Conservation (phyloP, 805 yeast genomes). For the Tetrapisispora fleetii region DNA sequence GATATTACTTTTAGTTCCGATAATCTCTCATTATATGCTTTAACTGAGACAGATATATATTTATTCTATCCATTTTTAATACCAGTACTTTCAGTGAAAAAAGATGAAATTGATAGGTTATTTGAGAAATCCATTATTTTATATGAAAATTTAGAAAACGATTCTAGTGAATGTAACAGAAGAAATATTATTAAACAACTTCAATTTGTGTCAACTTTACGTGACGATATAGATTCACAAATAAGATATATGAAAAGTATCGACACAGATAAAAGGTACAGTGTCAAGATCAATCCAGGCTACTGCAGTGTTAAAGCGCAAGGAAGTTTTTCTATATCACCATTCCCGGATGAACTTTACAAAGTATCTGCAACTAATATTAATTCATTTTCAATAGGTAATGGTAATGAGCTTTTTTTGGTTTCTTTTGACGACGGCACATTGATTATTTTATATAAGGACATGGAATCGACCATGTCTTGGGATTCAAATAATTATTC, state of each 20-base stretch:
- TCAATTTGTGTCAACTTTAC: slow-evolving; percentile 29
- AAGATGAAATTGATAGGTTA: slow-evolving; percentile 25
- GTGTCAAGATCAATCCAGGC: slow-evolving; percentile 15
- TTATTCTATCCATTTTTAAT: slow-evolving; percentile 60
- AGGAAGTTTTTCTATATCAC: slow-evolving; percentile 47
- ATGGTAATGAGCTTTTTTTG: slow-evolving; percentile 17
- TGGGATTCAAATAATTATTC: slow-evolving; percentile 24
- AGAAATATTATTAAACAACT: slow-evolving; percentile 29
- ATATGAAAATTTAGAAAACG: slow-evolving; percentile 12
- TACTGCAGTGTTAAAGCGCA: slow-evolving; percentile 22
- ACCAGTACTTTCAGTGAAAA: slow-evolving; percentile 3
- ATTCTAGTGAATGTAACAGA: slow-evolving; percentile 12
- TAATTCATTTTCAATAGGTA: slow-evolving; percentile 18
- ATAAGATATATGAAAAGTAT: not conserved
- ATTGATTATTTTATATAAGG: slow-evolving; percentile 24
- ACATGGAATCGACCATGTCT: slow-evolving; percentile 29
- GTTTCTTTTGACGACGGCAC: slow-evolving; percentile 25
- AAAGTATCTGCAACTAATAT: slow-evolving; percentile 35
- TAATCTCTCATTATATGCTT: slow-evolving; percentile 42
- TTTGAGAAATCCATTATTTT: slow-evolving; percentile 21
- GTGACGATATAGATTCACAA: slow-evolving; percentile 15
- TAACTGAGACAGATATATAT: slow-evolving; percentile 50
- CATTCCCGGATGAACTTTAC: slow-evolving; percentile 48
- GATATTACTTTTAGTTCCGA: slow-evolving; percentile 30
- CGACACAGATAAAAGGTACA: not conserved